Conservation (phyloP, 164 flowering plant species). For the Paratinospora sagittata region DNA sequence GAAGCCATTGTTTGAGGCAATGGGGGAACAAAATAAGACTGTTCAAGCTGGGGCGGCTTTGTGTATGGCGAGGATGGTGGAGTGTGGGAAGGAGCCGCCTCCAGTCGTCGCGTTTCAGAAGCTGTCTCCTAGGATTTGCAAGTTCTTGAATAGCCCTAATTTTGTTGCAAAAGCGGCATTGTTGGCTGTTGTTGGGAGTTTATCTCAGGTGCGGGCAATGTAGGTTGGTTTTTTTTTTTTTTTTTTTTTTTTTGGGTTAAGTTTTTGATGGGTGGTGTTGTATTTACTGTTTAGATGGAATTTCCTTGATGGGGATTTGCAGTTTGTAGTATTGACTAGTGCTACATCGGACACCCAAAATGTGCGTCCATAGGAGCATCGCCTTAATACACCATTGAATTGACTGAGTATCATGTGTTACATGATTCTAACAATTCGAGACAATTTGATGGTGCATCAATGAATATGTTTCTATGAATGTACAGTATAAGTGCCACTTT, state of each 20-base stretch:
- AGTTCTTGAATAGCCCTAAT: slow-evolving; percentile 61
- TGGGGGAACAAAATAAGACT: slow-evolving; percentile 76
- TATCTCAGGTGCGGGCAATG: slow-evolving; percentile 64
- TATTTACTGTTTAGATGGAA: too few relatives aligned
- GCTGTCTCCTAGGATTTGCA: slow-evolving; percentile 76
- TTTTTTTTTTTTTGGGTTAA: too few relatives aligned
- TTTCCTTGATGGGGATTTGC: background rate
- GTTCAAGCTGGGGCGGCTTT: slow-evolving; percentile 82
- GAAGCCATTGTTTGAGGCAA: slow-evolving; percentile 89
- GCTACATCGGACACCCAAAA: too few relatives aligned
- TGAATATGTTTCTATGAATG: too few relatives aligned
- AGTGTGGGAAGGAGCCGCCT: slow-evolving; percentile 53
- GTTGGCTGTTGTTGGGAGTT: slow-evolving; percentile 60
- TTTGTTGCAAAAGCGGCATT: slow-evolving; percentile 66
- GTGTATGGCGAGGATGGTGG: slow-evolving; percentile 88
- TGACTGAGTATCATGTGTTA: too few relatives aligned
- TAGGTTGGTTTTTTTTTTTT: background rate
- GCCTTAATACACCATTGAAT: too few relatives aligned
- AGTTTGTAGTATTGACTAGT: too few relatives aligned
- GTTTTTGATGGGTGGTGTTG: too few relatives aligned
- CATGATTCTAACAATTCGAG: too few relatives aligned
- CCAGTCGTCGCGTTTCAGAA: slow-evolving; percentile 65
- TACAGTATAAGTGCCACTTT: too few relatives aligned
- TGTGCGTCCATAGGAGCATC: too few relatives aligned
- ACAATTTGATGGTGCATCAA: too few relatives aligned